Percentiles rank a stretch among this genome's conserved stretches.
Evolutionary conservation across 1,284 basidiomycete genomes (phyloP).

Genomic region (Tilletia setariae): DNA sequence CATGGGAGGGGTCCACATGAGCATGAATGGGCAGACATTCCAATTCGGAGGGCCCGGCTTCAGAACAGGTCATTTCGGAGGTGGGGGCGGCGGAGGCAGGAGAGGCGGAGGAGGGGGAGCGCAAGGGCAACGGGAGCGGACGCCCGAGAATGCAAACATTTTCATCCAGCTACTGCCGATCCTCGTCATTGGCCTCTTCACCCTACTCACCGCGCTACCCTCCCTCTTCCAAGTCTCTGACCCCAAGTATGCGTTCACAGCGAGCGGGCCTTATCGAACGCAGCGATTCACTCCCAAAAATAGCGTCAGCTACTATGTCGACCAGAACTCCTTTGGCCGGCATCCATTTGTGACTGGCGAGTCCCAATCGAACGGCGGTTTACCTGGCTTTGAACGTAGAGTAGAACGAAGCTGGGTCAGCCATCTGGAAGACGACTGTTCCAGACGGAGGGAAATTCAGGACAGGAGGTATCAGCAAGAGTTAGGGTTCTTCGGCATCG

Average conservation of each 20-base stretch:
- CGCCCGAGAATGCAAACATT: constrained; percentile 65
- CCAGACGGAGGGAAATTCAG: constrained; percentile 34
- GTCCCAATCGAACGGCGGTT: constrained; percentile 14
- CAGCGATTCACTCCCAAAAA: constrained; percentile 62
- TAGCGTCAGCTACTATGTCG: constrained; percentile 80
- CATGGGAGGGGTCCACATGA: constrained; percentile 39
- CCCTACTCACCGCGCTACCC: constrained; percentile 78
- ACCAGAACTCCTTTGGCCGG: constrained; percentile 70
- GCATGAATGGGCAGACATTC: constrained; percentile 39
- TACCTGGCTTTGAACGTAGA: constrained; percentile 34
- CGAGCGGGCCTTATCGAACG: constrained; percentile 44
- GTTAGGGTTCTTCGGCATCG: constrained; percentile 43
- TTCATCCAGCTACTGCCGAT: constrained; percentile 83
- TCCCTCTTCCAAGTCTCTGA: constrained; percentile 69
- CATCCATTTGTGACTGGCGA: constrained; percentile 62
- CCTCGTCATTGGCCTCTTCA: constrained; percentile 56
- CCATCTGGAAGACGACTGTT: constrained; percentile 35
- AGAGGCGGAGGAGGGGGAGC: not conserved
- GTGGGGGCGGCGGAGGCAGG: not conserved
- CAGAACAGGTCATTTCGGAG: constrained; percentile 38
- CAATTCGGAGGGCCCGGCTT: constrained; percentile 47
- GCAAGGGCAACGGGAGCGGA: constrained; percentile 43
- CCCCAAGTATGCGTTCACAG: constrained; percentile 73
- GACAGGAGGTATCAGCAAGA: constrained; percentile 32
- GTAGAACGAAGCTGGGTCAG: constrained; percentile 42